A percentile compares a stretch with the other conserved stretches of the same genome.
Evolutionary conservation across 768 basidiomycete genomes (phyloP).

Genomic region (Suillus cothurnatus): DNA sequence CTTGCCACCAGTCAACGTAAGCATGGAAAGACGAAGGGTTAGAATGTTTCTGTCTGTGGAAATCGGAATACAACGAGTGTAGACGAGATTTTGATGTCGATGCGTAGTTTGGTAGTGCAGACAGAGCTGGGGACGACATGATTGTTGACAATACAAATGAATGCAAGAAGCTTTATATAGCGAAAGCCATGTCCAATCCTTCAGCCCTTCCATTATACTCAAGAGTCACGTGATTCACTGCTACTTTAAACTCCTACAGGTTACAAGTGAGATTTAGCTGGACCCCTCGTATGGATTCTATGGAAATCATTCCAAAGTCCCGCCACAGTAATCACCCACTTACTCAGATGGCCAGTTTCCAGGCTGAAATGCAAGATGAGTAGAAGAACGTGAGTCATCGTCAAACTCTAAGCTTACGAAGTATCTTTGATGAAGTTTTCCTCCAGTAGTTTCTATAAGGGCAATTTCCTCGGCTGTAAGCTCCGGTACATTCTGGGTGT

Average conservation of each 20-base stretch:
- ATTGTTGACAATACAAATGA: constrained; percentile 20
- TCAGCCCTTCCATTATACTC: too few relatives aligned
- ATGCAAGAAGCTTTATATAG: constrained; percentile 2
- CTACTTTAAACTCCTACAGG: background rate
- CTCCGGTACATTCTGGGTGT: constrained; percentile 29
- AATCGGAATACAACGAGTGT: constrained; percentile 86
- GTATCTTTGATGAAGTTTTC: constrained; percentile 23
- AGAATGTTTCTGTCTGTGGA: constrained; percentile 78
- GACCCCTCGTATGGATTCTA: background rate
- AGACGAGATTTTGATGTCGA: constrained; percentile 49
- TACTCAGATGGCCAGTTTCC: constrained; percentile 24
- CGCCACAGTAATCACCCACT: background rate
- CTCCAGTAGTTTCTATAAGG: constrained; percentile 29
- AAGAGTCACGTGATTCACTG: background rate
- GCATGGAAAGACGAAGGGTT: constrained; percentile 83
- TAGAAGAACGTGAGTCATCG: background rate
- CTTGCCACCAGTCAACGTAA: constrained; percentile 88
- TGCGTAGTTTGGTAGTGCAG: constrained; percentile 30
- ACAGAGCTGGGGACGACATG: constrained; percentile 13
- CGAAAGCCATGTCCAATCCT: background rate
- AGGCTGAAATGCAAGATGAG: constrained; percentile 13
- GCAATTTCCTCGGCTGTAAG: constrained; percentile 28
- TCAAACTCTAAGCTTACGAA: constrained; percentile 24
- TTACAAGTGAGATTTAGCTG: background rate
- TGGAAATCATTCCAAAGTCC: background rate